Percentiles rank a stretch among this genome's conserved stretches.
Conservation (phyloP, 306 rosid species). For the Fragaria nilgerrensis region DNA sequence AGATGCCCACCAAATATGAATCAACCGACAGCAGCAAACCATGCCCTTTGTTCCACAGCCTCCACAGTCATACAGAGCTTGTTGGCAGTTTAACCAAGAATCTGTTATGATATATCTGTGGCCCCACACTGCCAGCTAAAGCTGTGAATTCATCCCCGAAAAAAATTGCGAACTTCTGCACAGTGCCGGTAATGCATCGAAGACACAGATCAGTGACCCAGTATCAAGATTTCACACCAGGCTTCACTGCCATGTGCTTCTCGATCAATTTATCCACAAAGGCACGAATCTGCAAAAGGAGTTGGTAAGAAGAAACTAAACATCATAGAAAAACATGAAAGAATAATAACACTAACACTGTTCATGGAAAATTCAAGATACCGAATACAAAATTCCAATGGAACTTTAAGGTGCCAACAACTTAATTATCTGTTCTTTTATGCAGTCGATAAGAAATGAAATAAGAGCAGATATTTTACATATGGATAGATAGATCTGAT, state of each 20-base stretch:
- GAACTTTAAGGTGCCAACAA: conserved; percentile 14
- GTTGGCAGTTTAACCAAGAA: conserved; percentile 14
- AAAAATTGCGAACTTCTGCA: conserved; percentile 25
- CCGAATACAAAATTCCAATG: not conserved
- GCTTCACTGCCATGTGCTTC: conserved; percentile 67
- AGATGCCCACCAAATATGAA: conserved; percentile 25
- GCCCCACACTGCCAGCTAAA: conserved; percentile 24
- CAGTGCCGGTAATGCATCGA: conserved; percentile 22
- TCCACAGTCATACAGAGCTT: conserved; percentile 29
- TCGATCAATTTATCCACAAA: conserved; percentile 90
- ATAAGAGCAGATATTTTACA: not conserved
- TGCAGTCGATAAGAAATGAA: not conserved
- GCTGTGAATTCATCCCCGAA: conserved; percentile 33
- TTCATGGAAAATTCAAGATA: not conserved
- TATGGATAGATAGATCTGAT: not conserved
- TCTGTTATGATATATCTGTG: conserved; percentile 20
- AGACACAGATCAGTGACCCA: conserved; percentile 26
- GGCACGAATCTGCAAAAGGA: conserved; percentile 74
- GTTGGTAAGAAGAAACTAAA: conserved; percentile 28
- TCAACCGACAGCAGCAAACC: conserved; percentile 15
- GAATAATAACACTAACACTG: not conserved
- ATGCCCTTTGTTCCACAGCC: conserved; percentile 23
- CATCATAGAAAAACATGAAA: conserved; percentile 18
- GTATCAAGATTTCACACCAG: conserved; percentile 47
- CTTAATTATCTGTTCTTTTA: not conserved